A percentile compares a stretch with the other conserved stretches of the same genome.
Evolutionary conservation across 805 yeast species (phyloP).

Genomic region (Diddensiella santjacobensis): DNA sequence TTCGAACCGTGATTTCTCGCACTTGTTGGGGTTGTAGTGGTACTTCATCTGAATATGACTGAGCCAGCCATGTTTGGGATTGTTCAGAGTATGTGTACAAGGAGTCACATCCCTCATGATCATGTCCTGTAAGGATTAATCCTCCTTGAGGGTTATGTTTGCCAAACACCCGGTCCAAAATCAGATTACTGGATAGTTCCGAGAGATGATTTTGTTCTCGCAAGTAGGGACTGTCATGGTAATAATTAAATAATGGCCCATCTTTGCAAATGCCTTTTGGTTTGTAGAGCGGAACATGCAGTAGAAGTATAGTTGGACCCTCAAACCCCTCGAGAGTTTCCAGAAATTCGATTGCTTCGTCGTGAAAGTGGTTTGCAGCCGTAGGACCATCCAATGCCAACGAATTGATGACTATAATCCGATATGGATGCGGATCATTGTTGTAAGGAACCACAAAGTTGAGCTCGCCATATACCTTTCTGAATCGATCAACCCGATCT

Average conservation of each 20-base stretch:
- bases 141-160: conserved; percentile 52
- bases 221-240: conserved; percentile 58
- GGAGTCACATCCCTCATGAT: conserved; percentile 88
- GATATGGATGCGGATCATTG: conserved; percentile 39
- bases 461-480: conserved; percentile 72
- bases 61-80: conserved; percentile 8
- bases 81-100: conserved; percentile 45
- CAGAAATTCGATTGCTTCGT: conserved; percentile 70
- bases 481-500: conserved; percentile 83
- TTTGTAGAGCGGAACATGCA: conserved; percentile 89
- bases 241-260: conserved; percentile 70
- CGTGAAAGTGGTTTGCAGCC: conserved; percentile 63
- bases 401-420: conserved; percentile 84
- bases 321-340: conserved; percentile 51
- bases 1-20: conserved; percentile 77
- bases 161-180: conserved; percentile 68
- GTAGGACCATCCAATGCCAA: conserved; percentile 89
- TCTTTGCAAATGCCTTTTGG: conserved; percentile 78
- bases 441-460: conserved; percentile 77
- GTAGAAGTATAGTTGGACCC: conserved; percentile 78
- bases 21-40: conserved; percentile 30
- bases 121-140: conserved; percentile 87
- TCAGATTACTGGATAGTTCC: conserved; percentile 58
- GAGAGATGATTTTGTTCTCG: conserved; percentile 85
- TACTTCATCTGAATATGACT: neutral